Percentiles rank a stretch among this genome's conserved stretches.
phyloP scores from a whole-genome alignment of 129 eudicot species.

The Erigeron canadensis region DNA sequence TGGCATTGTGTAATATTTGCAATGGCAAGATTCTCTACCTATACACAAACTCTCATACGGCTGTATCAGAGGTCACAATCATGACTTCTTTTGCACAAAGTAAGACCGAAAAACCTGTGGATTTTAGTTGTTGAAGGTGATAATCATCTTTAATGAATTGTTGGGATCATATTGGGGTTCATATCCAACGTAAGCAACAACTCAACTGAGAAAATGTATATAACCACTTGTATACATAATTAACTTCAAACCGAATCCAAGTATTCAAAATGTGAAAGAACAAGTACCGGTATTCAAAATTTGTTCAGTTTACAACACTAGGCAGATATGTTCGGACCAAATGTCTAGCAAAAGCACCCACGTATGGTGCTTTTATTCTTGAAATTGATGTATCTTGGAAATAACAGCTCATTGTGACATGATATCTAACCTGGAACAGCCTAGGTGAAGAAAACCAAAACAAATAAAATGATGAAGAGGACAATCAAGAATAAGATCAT shows the following conservation, averaged over 20 bases:
- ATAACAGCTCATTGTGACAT: background rate
- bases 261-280: background rate
- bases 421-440: background rate
- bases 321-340: background rate
- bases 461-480: constrained; percentile 69
- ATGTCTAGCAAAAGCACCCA: constrained; percentile 5
- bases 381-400: background rate
- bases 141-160: background rate
- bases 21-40: too few species aligned
- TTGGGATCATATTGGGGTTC: background rate
- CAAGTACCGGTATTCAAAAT: background rate
- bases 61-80: too few species aligned
- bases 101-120: background rate
- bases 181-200: constrained; percentile 1
- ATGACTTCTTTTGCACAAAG: too few species aligned
- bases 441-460: constrained; percentile 82
- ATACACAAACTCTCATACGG: background rate
- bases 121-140: background rate
- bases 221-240: constrained; percentile 1
- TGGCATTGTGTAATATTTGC: too few species aligned
- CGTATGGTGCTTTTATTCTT: constrained; percentile 18
- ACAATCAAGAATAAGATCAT: constrained; percentile 70
- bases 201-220: too few species aligned
- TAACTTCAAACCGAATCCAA: background rate
- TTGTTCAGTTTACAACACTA: constrained; percentile 8